Conservation (phyloP, 2,329 filamentous ascomycete species). For the Kalmusia sp. region DNA sequence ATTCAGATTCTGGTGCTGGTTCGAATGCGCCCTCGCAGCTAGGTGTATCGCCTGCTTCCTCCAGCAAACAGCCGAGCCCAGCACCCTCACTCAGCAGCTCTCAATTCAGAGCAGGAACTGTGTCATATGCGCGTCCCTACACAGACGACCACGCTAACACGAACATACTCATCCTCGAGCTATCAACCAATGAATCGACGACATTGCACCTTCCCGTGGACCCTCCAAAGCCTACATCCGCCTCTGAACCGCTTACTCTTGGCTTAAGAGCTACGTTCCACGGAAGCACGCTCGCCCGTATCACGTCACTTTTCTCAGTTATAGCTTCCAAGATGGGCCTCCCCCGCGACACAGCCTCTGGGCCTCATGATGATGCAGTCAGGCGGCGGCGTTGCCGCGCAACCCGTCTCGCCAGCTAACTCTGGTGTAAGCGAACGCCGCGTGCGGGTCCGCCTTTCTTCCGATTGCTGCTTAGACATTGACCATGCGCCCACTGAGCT, state of each 20-base stretch:
- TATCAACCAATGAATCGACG: slow-evolving; percentile 56
- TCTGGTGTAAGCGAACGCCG: slow-evolving; percentile 74
- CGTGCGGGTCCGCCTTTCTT: slow-evolving; percentile 54
- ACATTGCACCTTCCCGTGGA: slow-evolving; percentile 34
- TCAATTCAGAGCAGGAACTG: slow-evolving; percentile 57
- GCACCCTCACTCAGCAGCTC: slow-evolving; percentile 21
- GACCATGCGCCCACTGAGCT: slow-evolving; percentile 31
- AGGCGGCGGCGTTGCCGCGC: slow-evolving; percentile 65
- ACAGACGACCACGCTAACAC: slow-evolving; percentile 78
- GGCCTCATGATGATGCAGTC: slow-evolving; percentile 70
- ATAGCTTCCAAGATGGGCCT: slow-evolving; percentile 81
- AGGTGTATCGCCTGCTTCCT: slow-evolving; percentile 30
- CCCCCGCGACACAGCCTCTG: slow-evolving; percentile 63
- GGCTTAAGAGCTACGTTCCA: slow-evolving; percentile 73
- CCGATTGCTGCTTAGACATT: slow-evolving; percentile 32
- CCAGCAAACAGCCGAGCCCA: slow-evolving; percentile 28
- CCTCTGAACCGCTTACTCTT: slow-evolving; percentile 35
- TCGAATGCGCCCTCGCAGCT: slow-evolving; percentile 23
- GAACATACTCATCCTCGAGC: slow-evolving; percentile 73
- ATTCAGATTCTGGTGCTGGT: slow-evolving; percentile 24
- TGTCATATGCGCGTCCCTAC: slow-evolving; percentile 84
- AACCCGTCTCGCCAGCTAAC: slow-evolving; percentile 71
- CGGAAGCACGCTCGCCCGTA: slow-evolving; percentile 70
- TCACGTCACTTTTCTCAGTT: slow-evolving; percentile 78
- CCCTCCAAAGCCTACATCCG: slow-evolving; percentile 15